Conservation (phyloP, 2,329 filamentous ascomycete genomes). For the Trichophyton benhamiae region DNA sequence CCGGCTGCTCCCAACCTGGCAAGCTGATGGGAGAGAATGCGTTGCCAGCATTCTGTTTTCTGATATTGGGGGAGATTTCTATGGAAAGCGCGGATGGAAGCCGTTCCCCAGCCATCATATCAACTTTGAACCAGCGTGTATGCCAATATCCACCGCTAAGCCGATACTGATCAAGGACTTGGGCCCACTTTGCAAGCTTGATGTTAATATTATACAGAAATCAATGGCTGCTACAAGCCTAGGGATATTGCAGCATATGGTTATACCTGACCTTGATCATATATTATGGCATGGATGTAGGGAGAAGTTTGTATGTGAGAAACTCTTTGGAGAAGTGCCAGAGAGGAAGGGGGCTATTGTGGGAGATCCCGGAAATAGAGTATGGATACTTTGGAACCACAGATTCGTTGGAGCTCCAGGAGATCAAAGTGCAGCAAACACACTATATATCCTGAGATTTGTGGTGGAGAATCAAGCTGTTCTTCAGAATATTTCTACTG, state of each 20-base stretch:
- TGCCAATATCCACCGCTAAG: not conserved
- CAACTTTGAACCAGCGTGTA: conserved; percentile 9
- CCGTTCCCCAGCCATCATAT: conserved; percentile 15
- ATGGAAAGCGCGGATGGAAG: conserved; percentile 16
- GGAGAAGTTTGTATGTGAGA: conserved; percentile 15
- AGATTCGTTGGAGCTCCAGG: conserved; percentile 1
- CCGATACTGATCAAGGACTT: conserved; percentile 2
- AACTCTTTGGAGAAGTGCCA: conserved; percentile 13
- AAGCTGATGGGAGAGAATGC: conserved; percentile 5
- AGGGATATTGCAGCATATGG: conserved; percentile 9
- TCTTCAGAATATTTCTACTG: not conserved
- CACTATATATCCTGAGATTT: conserved; percentile 15
- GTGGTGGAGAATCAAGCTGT: conserved; percentile 10
- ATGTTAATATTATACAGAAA: conserved; percentile 8
- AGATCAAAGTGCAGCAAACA: conserved; percentile 6
- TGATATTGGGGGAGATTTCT: conserved; percentile 17
- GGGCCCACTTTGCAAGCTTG: conserved; percentile 6
- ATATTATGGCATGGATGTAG: conserved; percentile 17
- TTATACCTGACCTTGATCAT: conserved; percentile 17
- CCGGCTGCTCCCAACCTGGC: conserved; percentile 13
- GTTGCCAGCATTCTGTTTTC: conserved; percentile 18
- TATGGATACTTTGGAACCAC: conserved; percentile 16
- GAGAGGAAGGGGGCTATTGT: conserved; percentile 16
- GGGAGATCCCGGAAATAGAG: conserved; percentile 13
- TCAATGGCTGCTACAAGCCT: not conserved